phyloP scores from a whole-genome alignment of 176 grass and related monocot species.

The Ampelocalamus luodianensis region DNA sequence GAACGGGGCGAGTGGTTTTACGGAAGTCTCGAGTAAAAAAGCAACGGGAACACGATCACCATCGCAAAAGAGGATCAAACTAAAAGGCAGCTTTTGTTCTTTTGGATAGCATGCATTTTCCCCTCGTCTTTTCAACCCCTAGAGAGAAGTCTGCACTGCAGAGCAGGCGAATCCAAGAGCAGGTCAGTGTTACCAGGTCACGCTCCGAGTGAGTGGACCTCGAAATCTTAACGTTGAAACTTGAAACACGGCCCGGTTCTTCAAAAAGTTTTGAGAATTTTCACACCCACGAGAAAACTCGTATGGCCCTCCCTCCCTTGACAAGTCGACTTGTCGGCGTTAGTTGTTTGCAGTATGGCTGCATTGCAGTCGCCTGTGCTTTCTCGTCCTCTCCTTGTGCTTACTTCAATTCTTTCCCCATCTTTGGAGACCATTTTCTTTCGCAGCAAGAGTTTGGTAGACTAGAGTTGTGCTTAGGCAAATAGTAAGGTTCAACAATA shows the following conservation, averaged over 20 bases:
- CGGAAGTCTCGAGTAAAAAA: conserved; percentile 18
- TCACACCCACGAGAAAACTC: neutral
- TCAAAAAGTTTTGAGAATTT: neutral
- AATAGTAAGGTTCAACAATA: too few relatives aligned
- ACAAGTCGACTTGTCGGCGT: neutral
- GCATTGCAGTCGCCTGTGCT: neutral
- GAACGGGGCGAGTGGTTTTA: conserved; percentile 23
- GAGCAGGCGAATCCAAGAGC: neutral
- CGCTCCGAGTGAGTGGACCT: neutral
- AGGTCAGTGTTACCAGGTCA: neutral
- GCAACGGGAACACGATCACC: conserved; percentile 2
- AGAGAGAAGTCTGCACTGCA: neutral
- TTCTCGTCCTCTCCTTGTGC: neutral
- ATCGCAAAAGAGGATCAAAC: conserved; percentile 1
- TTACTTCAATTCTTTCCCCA: too few relatives aligned
- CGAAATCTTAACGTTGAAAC: conserved; percentile 24
- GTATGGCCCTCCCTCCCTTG: neutral
- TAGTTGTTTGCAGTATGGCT: neutral
- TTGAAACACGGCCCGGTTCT: neutral
- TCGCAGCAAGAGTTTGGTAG: neutral
- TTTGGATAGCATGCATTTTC: neutral
- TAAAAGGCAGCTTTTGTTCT: conserved; percentile 13
- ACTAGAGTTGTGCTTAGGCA: neutral
- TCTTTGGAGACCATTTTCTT: too few relatives aligned
- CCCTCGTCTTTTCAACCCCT: neutral